Percentiles rank a stretch among this genome's conserved stretches.
These are phyloP conservation scores for Neurospora sp. DNA, from an alignment of 495 filamentous ascomycete genomes.

Conservation along the genomic window DNA sequence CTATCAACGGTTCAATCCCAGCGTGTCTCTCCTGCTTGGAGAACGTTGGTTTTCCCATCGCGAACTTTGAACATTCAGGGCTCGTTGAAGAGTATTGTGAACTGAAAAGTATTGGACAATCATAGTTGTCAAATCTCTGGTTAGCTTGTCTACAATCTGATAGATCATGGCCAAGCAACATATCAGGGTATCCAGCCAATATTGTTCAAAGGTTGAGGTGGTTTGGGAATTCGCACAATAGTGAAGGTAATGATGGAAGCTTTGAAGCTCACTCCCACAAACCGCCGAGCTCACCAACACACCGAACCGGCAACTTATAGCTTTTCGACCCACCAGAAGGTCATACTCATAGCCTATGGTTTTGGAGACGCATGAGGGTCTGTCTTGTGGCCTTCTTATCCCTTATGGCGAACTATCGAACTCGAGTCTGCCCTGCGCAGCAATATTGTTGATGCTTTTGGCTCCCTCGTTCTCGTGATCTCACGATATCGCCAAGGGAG, in stretches of 20 bases:
- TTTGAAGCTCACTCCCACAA: neutral
- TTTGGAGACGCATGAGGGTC: neutral
- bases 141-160: neutral
- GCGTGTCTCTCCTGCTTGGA: neutral
- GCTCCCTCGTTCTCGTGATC: neutral
- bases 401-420: neutral
- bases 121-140: neutral
- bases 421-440: neutral
- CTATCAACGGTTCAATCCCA: neutral
- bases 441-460: neutral
- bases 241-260: neutral
- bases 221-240: neutral
- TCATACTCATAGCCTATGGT: neutral
- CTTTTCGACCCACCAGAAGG: neutral
- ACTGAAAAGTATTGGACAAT: neutral
- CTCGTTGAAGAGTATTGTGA: neutral
- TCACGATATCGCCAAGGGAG: neutral
- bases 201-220: neutral
- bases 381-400: neutral
- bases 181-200: neutral
- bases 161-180: neutral
- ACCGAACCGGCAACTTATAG: neutral
- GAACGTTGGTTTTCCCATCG: neutral
- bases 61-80: neutral
- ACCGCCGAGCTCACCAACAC: neutral